phyloP scores from a whole-genome alignment of 805 yeast genomes.

The Torulaspora delbrueckii region DNA sequence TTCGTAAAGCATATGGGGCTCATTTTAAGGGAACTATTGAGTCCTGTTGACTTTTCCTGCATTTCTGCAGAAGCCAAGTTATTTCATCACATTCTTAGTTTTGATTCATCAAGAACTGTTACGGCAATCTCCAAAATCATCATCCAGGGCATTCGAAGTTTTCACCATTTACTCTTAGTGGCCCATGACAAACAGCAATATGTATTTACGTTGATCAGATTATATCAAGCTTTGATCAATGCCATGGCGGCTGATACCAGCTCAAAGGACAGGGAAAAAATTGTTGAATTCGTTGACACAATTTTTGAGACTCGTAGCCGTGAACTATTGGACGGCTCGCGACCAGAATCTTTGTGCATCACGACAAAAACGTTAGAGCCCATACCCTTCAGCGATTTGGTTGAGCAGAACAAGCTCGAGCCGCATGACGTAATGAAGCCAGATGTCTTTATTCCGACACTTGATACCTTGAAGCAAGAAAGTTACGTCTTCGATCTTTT shows the following conservation, averaged over 20 bases:
- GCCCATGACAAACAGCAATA: background rate
- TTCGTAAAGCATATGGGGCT: background rate
- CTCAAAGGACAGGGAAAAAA: slow-evolving; percentile 18
- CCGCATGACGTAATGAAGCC: slow-evolving; percentile 57
- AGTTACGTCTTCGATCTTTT: slow-evolving; percentile 52
- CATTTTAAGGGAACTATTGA: slow-evolving; percentile 2
- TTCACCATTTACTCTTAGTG: background rate
- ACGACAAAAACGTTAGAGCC: background rate
- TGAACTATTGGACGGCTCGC: no score
- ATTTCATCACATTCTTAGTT: slow-evolving; percentile 9
- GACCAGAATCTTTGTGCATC: background rate
- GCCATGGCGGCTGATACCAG: slow-evolving; percentile 41
- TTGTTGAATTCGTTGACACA: background rate
- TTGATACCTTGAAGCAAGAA: slow-evolving; percentile 71
- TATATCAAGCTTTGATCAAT: slow-evolving; percentile 12
- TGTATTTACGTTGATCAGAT: slow-evolving; percentile 1
- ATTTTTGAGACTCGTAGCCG: background rate
- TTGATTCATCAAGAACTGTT: background rate
- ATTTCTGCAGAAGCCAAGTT: background rate
- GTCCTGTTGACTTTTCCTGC: background rate
- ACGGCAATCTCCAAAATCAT: background rate
- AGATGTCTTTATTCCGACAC: slow-evolving; percentile 67
- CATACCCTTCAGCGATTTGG: slow-evolving; percentile 34
- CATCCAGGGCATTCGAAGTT: slow-evolving; percentile 1
- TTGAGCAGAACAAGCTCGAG: slow-evolving; percentile 46